Evolutionary conservation across 805 yeast genomes (phyloP).

Genomic region (Ogataea neopini): DNA sequence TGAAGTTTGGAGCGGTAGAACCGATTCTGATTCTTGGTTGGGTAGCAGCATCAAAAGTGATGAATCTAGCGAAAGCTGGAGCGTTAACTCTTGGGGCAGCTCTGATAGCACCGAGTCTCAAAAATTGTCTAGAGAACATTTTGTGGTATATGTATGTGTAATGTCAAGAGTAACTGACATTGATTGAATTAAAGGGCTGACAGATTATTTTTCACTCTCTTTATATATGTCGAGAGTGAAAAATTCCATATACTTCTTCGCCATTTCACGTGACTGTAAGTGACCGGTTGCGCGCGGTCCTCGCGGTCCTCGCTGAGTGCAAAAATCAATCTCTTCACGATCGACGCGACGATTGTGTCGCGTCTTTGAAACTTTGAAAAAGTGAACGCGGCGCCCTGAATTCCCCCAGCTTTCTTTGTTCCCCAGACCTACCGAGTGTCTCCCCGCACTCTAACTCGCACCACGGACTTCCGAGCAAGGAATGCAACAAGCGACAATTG

Average conservation of each 20-base stretch:
- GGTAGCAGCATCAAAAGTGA: conserved; percentile 50
- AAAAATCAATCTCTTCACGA: too few relatives aligned
- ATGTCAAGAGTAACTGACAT: too few relatives aligned
- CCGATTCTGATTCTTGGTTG: conserved; percentile 77
- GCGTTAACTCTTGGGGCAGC: conserved; percentile 13
- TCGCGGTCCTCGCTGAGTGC: not conserved
- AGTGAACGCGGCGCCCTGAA: not conserved
- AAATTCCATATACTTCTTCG: conserved; percentile 1
- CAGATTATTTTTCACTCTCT: not conserved
- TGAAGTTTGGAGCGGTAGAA: conserved; percentile 84
- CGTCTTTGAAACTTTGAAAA: too few relatives aligned
- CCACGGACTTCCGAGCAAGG: not conserved
- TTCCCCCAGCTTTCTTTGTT: not conserved
- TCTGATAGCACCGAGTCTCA: conserved; percentile 11
- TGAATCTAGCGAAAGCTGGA: conserved; percentile 31
- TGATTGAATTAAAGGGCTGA: not conserved
- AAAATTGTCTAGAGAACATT: conserved; percentile 29
- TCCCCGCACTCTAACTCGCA: not conserved
- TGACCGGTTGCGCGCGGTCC: too few relatives aligned
- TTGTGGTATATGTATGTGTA: not conserved
- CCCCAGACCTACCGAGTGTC: not conserved
- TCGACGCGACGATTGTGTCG: not conserved
- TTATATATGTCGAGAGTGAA: not conserved
- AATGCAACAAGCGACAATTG: not conserved
- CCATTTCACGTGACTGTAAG: conserved; percentile 5